Evolutionary conservation across 2,329 filamentous ascomycete genomes (phyloP).

Genomic region (Monilinia fructicola): DNA sequence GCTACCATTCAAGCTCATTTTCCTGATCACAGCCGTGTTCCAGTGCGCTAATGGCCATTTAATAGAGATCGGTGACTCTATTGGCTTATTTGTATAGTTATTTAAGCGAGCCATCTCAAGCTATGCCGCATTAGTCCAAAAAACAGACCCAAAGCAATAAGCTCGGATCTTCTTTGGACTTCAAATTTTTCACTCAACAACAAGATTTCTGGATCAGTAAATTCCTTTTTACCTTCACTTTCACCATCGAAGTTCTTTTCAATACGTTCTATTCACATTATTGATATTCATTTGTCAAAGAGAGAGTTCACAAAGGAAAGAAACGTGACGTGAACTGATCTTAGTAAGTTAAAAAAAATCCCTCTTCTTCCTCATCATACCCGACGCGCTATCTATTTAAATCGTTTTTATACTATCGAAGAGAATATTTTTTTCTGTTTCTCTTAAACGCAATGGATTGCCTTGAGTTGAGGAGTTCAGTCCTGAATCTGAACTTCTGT

Average conservation of each 20-base stretch:
- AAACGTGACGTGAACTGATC: too few species aligned
- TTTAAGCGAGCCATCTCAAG: background rate
- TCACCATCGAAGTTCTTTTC: accelerated
- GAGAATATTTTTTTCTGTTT: background rate
- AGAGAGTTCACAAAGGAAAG: background rate
- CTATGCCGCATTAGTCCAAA: background rate
- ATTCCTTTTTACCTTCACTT: accelerated
- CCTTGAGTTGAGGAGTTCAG: background rate
- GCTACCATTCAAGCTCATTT: background rate
- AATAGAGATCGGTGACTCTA: accelerated
- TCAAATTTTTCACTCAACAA: background rate
- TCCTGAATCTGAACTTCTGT: background rate
- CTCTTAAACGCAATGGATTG: too few species aligned
- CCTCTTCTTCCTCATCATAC: background rate
- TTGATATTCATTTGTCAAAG: background rate
- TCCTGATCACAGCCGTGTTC: background rate
- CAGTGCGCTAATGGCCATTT: background rate
- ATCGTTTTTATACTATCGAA: background rate
- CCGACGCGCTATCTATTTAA: accelerated
- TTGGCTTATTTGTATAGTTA: background rate
- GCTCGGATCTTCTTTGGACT: background rate
- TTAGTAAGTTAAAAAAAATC: background rate
- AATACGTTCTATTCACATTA: background rate
- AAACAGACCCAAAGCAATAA: background rate
- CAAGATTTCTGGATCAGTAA: background rate